Evolutionary conservation across 73 alveolate genomes (phyloP), one percentile per base, ranked within the genome.

Genomic region (Paramecium pentaurelia): DNA sequence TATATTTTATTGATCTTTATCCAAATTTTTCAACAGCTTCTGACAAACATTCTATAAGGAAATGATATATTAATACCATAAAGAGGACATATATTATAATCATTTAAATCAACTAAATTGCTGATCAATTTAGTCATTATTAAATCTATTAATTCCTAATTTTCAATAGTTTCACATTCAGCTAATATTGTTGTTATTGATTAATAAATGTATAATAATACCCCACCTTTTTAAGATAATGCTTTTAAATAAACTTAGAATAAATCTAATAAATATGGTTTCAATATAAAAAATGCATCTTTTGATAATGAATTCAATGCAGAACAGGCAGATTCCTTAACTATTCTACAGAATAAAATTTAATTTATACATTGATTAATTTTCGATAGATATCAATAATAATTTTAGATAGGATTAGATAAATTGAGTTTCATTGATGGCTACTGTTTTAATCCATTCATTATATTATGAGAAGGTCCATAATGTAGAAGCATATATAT

Each of bases 381-480:
- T 32, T 44, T 80, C 91, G 3, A 80, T 80, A 12, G 91, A 42
- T 6, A 32, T 47, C 20, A 80, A 25, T 47, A 80, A 27, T 49
- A 80, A 80, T 47, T 80, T 27, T 12, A 80, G 20, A 47, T 80
- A 80, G 8, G 47, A 45, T 44, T 44, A 30, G 8, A 80, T 47
- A 49, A 80, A 80, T 18, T 80, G 49, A 20, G 47, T 47, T 8
- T 47, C 58, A 45, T 80, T 80, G 12, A 28, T 49, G 6, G 49
- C 75, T 12, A 45, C 34, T 4, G 42, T 6, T 32, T 80, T 44
- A 45, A 80, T 80, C 91, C 91, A 80, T 10, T 80, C 38, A 18
- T 40, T 80, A 28, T 44, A 80, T 18, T 80, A 80, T 9, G 91
- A 80, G 14, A 80, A 32, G 8, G 91, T 45, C 91, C 91, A 80